Evolutionary conservation across 352 stramenopile genomes (phyloP), one percentile per base, ranked within the genome.

Genomic region (Blastocystis hominis): DNA sequence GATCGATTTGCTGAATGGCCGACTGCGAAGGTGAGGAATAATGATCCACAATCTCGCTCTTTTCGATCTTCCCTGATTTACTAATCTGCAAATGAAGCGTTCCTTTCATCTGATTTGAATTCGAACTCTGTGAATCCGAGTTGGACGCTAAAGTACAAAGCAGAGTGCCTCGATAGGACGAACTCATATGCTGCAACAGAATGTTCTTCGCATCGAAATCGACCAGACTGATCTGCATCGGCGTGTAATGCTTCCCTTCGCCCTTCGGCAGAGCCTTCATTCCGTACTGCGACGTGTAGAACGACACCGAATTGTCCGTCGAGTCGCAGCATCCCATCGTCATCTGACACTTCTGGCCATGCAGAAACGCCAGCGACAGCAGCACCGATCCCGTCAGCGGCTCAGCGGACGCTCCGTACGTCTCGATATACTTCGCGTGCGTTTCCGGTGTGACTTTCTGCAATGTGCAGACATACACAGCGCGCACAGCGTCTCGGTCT

Each of bases 301-400:
- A 86, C 30, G 75, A 40, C 3, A 86, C 40, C 4, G 75, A 86
- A 38, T 86, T 75, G 46, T 69, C 56, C 10, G 75, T 86, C 17
- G 17, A 44, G 40, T 86, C 75, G 50, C 75, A 86, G 42, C 75
- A 86, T n/a, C 75, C 75, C 75, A 86, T 86, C n/a, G 34, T 86
- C 75, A 86, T 86, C 40, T 47, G 30, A 24, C 56, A 86, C 50
- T 44, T 38, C 62, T 72, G 36, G 6, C 75, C 75, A 42, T 86
- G 75, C n/a, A 55, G 62, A n/a, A 86, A 86, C 24, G 75, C 75
- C 13, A 86, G 24, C n/a, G 34, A 86, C n/a, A 86, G 50, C 56
- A 86, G 56, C 42, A 86, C 38, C 50, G 75, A 38, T 10, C 75
- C 75, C 24, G 75, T 86, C 10, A 55, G 24, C 3, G 56, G 56